Evolutionary conservation across 768 basidiomycete species (phyloP), one percentile per base, ranked within the genome.

Genomic region (Amanita pallidorosea): DNA sequence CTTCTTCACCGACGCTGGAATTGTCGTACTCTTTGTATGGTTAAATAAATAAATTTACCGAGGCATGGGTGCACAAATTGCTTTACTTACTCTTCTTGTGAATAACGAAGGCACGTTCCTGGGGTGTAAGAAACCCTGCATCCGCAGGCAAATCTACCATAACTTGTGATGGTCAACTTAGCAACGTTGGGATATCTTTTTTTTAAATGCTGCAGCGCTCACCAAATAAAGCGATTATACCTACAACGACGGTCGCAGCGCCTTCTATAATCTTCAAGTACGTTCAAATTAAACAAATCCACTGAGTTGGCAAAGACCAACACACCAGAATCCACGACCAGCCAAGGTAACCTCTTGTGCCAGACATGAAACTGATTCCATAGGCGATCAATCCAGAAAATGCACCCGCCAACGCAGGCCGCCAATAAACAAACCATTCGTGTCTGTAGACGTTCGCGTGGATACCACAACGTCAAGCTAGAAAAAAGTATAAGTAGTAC

Each of bases 321-420:
- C 75, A 35, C 53, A 81, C 79, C 51, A 84, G 83, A 43, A 83
- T 83, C 82, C 81, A 83, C 0, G 76, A 76, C 82, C 82, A 84
- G 8, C 79, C 81, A 17, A 70, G 57, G n/a, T 77, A 58, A 2
- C 77, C 73, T 3, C 58, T 63, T 0, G 62, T 62, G 0, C 75
- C 76, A 27, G 63, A 59, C 77, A 83, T 76, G 46, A 75, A 74
- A 36, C 70, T 67, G 29, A 83, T 77, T 0, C 60, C 79, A 59
- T 68, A 81, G 0, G 81, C 81, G 15, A 83, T 57, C 6, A 81
- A 61, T 0, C 81, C 80, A 1, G 79, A 77, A 58, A 83, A 82
- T 3, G 80, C 81, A 6, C 82, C 82, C 2, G 80, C 79, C 36
- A 81, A 59, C 4, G 80, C 77, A 6, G 82, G 81, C n/a, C 78